phyloP scores from a whole-genome alignment of 1,139 yeast genomes.

The Saccharomyces hybrid region DNA sequence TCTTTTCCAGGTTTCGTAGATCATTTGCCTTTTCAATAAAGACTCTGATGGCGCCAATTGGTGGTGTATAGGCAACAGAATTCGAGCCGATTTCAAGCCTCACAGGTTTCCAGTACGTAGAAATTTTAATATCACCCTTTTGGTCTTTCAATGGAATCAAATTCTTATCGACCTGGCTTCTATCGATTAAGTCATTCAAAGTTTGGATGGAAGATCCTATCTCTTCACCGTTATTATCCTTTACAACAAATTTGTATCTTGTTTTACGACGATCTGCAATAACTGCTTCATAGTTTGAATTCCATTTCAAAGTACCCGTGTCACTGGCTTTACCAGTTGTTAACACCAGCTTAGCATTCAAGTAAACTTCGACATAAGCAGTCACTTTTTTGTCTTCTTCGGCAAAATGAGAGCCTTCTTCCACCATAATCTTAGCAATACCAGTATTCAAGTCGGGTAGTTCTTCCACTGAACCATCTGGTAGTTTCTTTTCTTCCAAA shows the following conservation, averaged over 20 bases:
- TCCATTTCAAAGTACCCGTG: slow-evolving; percentile 63
- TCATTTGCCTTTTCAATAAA: slow-evolving; percentile 62
- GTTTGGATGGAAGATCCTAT: slow-evolving; percentile 57
- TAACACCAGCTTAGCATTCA: slow-evolving; percentile 51
- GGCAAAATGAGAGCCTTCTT: slow-evolving; percentile 19
- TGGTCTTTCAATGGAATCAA: slow-evolving; percentile 65
- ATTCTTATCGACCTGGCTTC: slow-evolving; percentile 65
- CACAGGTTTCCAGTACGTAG: slow-evolving; percentile 82
- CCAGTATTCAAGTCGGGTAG: slow-evolving; percentile 93
- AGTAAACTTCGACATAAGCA: slow-evolving; percentile 58
- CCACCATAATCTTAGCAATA: slow-evolving; percentile 46
- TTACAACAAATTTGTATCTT: slow-evolving; percentile 56
- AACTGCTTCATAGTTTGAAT: slow-evolving; percentile 57
- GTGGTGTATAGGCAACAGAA: slow-evolving; percentile 76
- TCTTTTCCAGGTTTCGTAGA: slow-evolving; percentile 73
- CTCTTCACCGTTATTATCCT: slow-evolving; percentile 53
- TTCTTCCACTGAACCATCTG: slow-evolving; percentile 78
- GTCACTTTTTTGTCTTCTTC: slow-evolving; percentile 41
- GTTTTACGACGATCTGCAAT: slow-evolving; percentile 66
- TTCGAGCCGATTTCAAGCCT: slow-evolving; percentile 58
- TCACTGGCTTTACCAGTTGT: slow-evolving; percentile 54
- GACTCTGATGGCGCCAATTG: slow-evolving; percentile 84
- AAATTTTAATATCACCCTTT: slow-evolving; percentile 61
- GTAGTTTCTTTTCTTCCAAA: slow-evolving; percentile 60
- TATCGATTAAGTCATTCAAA: slow-evolving; percentile 65